A percentile compares a stretch with the other conserved stretches of the same genome.
These are phyloP conservation scores for Eutypella sp. DNA, from an alignment of 2,329 filamentous ascomycete species.

Conservation along the genomic window DNA sequence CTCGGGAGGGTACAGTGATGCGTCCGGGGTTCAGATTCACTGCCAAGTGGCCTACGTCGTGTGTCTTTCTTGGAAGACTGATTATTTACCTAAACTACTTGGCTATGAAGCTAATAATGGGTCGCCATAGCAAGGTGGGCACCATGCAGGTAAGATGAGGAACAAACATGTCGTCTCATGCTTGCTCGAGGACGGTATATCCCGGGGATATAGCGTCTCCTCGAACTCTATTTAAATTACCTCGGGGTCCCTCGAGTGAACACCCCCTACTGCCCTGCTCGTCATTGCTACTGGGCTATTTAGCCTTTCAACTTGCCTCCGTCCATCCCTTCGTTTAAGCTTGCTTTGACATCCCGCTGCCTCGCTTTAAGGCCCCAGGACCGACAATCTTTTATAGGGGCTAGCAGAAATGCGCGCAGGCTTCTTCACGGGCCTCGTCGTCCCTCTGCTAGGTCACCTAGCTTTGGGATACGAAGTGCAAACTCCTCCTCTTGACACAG, in stretches of 20 bases:
- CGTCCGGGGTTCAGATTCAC: neutral
- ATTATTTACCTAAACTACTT: too few relatives aligned
- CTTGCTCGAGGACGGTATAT: neutral
- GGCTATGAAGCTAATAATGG: neutral
- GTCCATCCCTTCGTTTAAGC: neutral
- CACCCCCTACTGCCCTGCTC: too few relatives aligned
- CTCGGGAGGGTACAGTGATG: neutral
- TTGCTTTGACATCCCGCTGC: too few relatives aligned
- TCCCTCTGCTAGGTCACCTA: neutral
- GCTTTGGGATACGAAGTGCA: slow-evolving; percentile 27
- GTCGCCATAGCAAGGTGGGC: slow-evolving; percentile 1
- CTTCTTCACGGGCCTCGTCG: neutral
- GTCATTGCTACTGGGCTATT: neutral
- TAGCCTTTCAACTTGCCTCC: neutral
- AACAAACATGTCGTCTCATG: neutral
- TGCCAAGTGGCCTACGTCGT: neutral
- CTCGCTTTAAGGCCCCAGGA: too few relatives aligned
- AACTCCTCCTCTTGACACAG: slow-evolving; percentile 40
- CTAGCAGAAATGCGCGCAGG: neutral
- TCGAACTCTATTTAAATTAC: neutral
- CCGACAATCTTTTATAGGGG: neutral
- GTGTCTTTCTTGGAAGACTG: too few relatives aligned
- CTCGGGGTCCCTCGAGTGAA: too few relatives aligned
- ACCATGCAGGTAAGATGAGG: neutral
- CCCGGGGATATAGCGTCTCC: neutral